phyloP scores from a whole-genome alignment of 2,329 filamentous ascomycete genomes.

The Phaeosphaeria sp. region DNA sequence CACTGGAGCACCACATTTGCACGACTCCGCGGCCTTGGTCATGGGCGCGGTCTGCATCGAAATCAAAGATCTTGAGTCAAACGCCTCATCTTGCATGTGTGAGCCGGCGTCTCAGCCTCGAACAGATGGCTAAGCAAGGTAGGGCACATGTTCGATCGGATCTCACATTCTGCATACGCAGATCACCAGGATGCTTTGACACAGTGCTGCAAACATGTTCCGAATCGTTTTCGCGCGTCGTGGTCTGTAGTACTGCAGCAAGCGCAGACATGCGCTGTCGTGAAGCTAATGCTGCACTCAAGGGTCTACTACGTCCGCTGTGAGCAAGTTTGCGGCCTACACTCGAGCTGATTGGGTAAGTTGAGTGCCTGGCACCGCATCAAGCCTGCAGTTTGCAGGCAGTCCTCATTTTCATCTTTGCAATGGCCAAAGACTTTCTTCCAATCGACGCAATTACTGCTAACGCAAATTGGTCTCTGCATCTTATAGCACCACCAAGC shows the following conservation, averaged over 20 bases:
- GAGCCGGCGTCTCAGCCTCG: constrained; percentile 3
- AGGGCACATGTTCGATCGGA: background rate
- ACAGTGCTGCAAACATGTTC: background rate
- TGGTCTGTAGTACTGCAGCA: background rate
- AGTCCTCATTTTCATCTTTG: background rate
- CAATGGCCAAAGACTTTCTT: no score
- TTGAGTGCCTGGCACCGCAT: background rate
- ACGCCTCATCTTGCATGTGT: constrained; percentile 18
- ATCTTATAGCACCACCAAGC: background rate
- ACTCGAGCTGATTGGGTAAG: background rate
- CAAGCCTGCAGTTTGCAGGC: background rate
- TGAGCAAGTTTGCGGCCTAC: background rate
- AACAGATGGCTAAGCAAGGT: background rate
- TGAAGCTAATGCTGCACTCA: background rate
- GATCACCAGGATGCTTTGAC: background rate
- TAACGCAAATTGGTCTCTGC: no score
- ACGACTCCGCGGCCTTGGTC: constrained; percentile 18
- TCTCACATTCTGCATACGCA: background rate
- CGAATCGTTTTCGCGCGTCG: background rate
- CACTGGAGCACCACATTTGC: constrained; percentile 7
- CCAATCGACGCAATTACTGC: no score
- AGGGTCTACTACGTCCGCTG: background rate
- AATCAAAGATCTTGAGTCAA: constrained; percentile 16
- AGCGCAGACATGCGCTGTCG: background rate
- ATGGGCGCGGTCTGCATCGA: constrained; percentile 21